Conservation (phyloP, 2,329 filamentous ascomycete species). For the Neopestalotiopsis sp. region DNA sequence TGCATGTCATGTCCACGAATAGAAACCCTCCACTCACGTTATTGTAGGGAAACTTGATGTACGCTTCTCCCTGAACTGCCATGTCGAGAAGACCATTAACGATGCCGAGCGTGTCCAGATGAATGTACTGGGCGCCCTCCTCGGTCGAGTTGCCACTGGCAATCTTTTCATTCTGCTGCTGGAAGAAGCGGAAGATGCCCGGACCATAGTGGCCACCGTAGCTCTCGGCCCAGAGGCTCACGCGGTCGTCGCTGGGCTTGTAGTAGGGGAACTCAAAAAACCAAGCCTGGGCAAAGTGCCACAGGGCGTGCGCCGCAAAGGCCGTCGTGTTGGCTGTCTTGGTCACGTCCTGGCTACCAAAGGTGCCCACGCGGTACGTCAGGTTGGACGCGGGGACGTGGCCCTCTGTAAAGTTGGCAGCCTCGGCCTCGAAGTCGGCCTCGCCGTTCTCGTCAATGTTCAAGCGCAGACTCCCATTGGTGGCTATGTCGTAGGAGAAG, state of each 20-base stretch:
- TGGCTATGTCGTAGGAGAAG: slow-evolving; percentile 64
- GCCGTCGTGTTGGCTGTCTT: slow-evolving; percentile 53
- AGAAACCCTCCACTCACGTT: slow-evolving; percentile 42
- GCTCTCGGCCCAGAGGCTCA: slow-evolving; percentile 43
- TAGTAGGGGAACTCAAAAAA: slow-evolving; percentile 61
- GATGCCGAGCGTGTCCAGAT: slow-evolving; percentile 52
- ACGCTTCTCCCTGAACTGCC: slow-evolving; percentile 46
- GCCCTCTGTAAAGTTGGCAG: slow-evolving; percentile 42
- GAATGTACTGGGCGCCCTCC: slow-evolving; percentile 34
- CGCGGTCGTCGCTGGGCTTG: slow-evolving; percentile 63
- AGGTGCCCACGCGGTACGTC: slow-evolving; percentile 56
- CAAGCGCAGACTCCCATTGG: slow-evolving; percentile 59
- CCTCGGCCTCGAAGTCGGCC: slow-evolving; percentile 20
- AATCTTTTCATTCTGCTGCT: slow-evolving; percentile 39
- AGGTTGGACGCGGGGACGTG: slow-evolving; percentile 41
- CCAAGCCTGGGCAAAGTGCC: slow-evolving; percentile 67
- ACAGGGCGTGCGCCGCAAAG: slow-evolving; percentile 59
- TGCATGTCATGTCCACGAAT: no score
- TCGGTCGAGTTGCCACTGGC: slow-evolving; percentile 36
- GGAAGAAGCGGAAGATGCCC: slow-evolving; percentile 35
- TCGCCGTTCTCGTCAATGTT: slow-evolving; percentile 32
- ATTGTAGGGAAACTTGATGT: slow-evolving; percentile 50
- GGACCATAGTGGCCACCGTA: slow-evolving; percentile 42
- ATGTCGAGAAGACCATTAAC: slow-evolving; percentile 64
- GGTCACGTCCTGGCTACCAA: slow-evolving; percentile 52